A percentile compares a stretch with the other conserved stretches of the same genome.
phyloP scores from a whole-genome alignment of 208 protist genomes.

The Strigomonas culicis region DNA sequence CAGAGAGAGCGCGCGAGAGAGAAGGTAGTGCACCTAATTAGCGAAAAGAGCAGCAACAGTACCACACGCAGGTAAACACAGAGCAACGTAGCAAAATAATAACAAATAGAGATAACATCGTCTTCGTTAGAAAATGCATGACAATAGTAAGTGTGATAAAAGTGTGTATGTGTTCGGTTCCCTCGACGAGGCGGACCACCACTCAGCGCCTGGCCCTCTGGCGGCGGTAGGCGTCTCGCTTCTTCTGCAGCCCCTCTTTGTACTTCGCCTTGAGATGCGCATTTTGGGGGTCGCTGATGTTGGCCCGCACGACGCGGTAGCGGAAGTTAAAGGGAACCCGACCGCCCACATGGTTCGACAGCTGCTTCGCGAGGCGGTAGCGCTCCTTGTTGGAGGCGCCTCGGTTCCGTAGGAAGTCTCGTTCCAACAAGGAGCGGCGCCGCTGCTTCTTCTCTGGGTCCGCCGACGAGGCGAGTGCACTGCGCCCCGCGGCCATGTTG shows the following conservation, averaged over 20 bases:
- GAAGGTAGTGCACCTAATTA: too few relatives aligned
- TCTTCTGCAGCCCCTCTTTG: conserved; percentile 42
- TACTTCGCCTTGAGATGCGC: conserved; percentile 43
- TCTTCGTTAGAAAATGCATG: too few relatives aligned
- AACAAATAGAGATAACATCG: too few relatives aligned
- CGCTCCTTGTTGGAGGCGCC: conserved; percentile 66
- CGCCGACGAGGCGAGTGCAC: conserved; percentile 7
- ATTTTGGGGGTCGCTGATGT: conserved; percentile 67
- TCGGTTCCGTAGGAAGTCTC: conserved; percentile 53
- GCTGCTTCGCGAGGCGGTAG: conserved; percentile 41
- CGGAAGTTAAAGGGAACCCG: conserved; percentile 87
- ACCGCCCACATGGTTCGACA: conserved; percentile 67
- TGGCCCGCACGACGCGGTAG: conserved; percentile 81
- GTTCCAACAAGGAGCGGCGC: conserved; percentile 39
- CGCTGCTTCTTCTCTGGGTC: conserved; percentile 6
- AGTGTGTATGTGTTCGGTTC: neutral
- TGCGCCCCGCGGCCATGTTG: conserved; percentile 18
- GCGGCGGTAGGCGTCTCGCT: conserved; percentile 37
- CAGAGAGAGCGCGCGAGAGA: too few relatives aligned
- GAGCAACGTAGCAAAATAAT: too few relatives aligned
- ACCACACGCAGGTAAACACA: too few relatives aligned
- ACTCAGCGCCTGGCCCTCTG: neutral
- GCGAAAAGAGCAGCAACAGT: neutral
- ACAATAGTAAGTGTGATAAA: too few relatives aligned
- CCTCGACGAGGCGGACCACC: too few relatives aligned